Conservation (phyloP, 768 basidiomycete species). For the Phylloporus sp. region DNA sequence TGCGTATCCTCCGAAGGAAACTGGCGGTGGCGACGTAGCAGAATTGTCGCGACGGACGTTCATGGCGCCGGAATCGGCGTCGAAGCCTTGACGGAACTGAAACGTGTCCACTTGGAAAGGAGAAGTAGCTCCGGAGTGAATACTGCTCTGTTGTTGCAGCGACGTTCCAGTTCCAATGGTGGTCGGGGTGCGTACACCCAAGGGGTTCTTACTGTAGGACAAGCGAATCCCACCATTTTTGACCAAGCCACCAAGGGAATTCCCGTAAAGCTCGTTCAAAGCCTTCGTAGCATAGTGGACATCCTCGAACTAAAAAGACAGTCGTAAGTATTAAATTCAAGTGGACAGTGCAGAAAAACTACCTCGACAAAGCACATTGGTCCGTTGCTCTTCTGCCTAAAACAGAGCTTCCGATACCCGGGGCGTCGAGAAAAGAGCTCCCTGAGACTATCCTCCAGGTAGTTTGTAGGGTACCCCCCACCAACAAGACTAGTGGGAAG, state of each 20-base stretch:
- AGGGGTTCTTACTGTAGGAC: conserved; percentile 96
- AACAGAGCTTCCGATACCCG: conserved; percentile 90
- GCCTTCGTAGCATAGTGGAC: conserved; percentile 79
- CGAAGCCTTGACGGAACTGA: conserved; percentile 30
- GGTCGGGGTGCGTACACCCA: conserved; percentile 85
- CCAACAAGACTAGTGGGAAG: conserved; percentile 77
- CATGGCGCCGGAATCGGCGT: conserved; percentile 17
- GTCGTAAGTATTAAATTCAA: conserved; percentile 1
- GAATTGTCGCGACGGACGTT: conserved; percentile 25
- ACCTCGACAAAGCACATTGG: conserved; percentile 99
- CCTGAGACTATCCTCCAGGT: conserved; percentile 82
- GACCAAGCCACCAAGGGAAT: conserved; percentile 85
- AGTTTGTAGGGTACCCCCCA: conserved; percentile 66
- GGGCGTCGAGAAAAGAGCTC: conserved; percentile 72
- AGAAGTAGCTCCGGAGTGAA: conserved; percentile 21
- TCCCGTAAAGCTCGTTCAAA: conserved; percentile 85
- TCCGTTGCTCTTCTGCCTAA: conserved; percentile 93
- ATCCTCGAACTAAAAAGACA: conserved; percentile 72
- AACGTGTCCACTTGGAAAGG: conserved; percentile 27
- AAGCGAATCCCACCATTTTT: conserved; percentile 95
- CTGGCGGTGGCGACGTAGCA: conserved; percentile 21
- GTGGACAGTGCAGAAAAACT: conserved; percentile 10
- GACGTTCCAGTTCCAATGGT: conserved; percentile 36
- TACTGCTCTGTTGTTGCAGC: conserved; percentile 24
- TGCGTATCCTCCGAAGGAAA: conserved; percentile 25